Conservation (phyloP, 2,329 filamentous ascomycete genomes). For the Ophioceras dolichostomum region DNA sequence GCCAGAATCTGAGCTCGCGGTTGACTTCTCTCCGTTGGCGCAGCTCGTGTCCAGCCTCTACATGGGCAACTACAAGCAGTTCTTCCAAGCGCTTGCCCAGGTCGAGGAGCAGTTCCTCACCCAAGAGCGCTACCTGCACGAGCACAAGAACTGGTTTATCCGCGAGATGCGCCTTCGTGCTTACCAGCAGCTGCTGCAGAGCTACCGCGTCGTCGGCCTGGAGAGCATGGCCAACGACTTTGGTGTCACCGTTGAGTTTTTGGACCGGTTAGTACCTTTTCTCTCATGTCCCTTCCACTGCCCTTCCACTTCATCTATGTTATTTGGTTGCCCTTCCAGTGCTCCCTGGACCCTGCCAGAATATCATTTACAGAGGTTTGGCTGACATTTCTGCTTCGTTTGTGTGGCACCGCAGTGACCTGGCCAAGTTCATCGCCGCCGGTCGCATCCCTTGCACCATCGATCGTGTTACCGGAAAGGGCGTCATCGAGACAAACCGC, state of each 20-base stretch:
- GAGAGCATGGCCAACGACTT: conserved; percentile 97
- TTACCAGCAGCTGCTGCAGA: conserved; percentile 94
- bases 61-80: conserved; percentile 83
- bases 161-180: conserved; percentile 94
- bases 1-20: conserved; percentile 64
- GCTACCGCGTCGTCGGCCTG: conserved; percentile 92
- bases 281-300: too few relatives aligned
- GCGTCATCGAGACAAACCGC: conserved; percentile 94
- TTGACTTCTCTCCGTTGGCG: conserved; percentile 83
- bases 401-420: conserved; percentile 69
- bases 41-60: conserved; percentile 87
- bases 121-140: conserved; percentile 87
- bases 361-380: not conserved
- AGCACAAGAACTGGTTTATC: conserved; percentile 96
- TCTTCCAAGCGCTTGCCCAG: conserved; percentile 78
- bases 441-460: conserved; percentile 94
- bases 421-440: conserved; percentile 92
- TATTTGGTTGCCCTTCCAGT: too few relatives aligned
- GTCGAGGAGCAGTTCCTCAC: conserved; percentile 92
- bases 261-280: conserved; percentile 59
- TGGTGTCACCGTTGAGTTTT: conserved; percentile 89
- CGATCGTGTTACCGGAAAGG: conserved; percentile 89
- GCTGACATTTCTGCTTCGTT: not conserved
- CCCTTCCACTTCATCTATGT: too few relatives aligned
- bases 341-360: too few relatives aligned